Evolutionary conservation across 371 early-diverging fungal species (phyloP), one percentile per base, ranked within the genome.

Genomic region (Dipsacomyces acuminosporus): DNA sequence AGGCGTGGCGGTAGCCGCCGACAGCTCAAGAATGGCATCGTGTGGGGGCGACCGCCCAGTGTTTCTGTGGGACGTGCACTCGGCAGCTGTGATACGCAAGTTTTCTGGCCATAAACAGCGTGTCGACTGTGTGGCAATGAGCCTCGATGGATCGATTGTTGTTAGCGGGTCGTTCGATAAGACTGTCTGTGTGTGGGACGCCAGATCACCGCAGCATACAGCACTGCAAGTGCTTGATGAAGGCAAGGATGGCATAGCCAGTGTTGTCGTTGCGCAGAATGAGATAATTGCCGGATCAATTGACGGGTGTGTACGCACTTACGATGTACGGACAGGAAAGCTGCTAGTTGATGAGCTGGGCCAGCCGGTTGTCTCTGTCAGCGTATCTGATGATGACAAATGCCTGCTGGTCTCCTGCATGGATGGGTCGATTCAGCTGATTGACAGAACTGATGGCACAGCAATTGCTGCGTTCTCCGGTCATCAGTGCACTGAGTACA

Each of bases 81-180:
- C 87, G 0, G 90, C 90, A 11, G 75, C 73, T 45, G 75, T 87
- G 7, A 71, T 86, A n/a, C 73, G 89, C 36, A 73, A 87, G 43
- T 90, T 85, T 60, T 66, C 84, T 1, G 93, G 90, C 2, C 97
- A 96, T 54, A 75, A 78, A 58, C 90, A 91, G 78, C 78, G 90
- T 33, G 79, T 94, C 8, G 93, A 94, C 61, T 75, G 85, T 7
- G 88, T 93, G 6, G 87, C 77, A 3, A 89, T 91, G 57, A 93
- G 90, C 59, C 72, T 59, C 2, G 89, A 90, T 3, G 86, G 84
- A 2, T 83, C 88, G 3, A 85, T 94, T 0, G 41, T 93, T 35
- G 83, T 82, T 3, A 90, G 90, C 56, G 89, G 91, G 3, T 91
- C 92, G 2, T 93, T 89, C 64, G 97, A 96, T 72, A 84, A 91